Evolutionary conservation across 768 basidiomycete genomes (phyloP), one percentile per base, ranked within the genome.

Genomic region (Mycena floridula): DNA sequence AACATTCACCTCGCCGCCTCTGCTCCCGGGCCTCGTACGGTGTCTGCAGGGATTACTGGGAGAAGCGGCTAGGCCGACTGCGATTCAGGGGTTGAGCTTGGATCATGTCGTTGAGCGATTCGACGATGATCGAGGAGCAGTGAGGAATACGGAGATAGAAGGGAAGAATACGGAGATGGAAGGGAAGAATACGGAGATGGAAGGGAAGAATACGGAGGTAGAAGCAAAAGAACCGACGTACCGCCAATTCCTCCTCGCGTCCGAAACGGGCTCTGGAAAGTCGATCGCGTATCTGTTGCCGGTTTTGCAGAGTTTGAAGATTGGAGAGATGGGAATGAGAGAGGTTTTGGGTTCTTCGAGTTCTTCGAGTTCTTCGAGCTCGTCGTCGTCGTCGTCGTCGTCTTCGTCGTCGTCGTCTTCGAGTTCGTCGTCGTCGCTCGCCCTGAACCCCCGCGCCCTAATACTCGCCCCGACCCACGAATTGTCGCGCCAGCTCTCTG

Each of bases 231-330:
- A n/a, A 47, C 54, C 62, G 47, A 57, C 57, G 21, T 71, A 66
- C 56, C 65, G 67, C 37, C 68, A 79, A 39, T 82, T 74, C 51
- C 74, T 95, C 5, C 72, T 95, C 1, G 92, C 89, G 0, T 83
- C 86, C 0, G 91, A 94, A 62, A 95, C 90, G 0, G 92, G 93
- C 13, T 91, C 89, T 0, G 92, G 91, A 1, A 95, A 95, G 66
- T 91, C 87, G 2, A 76, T 94, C 23, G 92, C 93, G 1, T 95
- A 93, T 60, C 75, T 94, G 35, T 73, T 94, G 5, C 92, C 92
- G 0, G 61, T 94, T 43, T 70, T 95, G 2, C 86, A 94, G 51
- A 66, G 74, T 50, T 68, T 94, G 58, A 95, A 95, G 60, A 58
- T 65, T 39, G 67, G 75, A 2, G 90, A 94, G 57, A 44, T 67